phyloP scores from a whole-genome alignment of 2,329 filamentous ascomycete genomes.

The Didymella glomerata region DNA sequence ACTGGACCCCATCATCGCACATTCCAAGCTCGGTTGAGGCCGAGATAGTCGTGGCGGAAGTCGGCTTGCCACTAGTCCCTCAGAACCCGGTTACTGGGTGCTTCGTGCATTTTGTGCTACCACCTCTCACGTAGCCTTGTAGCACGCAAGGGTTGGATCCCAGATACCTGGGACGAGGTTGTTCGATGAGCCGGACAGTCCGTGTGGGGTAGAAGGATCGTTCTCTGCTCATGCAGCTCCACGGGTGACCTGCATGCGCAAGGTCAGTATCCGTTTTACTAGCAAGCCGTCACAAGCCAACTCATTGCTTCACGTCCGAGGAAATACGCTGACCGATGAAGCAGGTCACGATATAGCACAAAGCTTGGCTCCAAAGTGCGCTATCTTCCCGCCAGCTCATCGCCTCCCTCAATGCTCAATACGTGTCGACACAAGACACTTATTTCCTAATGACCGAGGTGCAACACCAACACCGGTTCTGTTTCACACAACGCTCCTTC shows the following conservation, averaged over 20 bases:
- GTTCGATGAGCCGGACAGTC: constrained; percentile 40
- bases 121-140: constrained; percentile 31
- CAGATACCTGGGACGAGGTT: constrained; percentile 37
- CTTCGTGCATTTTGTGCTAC: constrained; percentile 36
- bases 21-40: constrained; percentile 39
- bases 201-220: constrained; percentile 36
- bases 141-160: constrained; percentile 40
- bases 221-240: constrained; percentile 39
- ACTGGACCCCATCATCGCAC: constrained; percentile 8
- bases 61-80: constrained; percentile 36
- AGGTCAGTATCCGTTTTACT: constrained; percentile 23
- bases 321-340: constrained; percentile 19
- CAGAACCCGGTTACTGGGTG: constrained; percentile 44
- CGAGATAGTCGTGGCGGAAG: constrained; percentile 31
- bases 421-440: constrained; percentile 27
- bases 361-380: constrained; percentile 14
- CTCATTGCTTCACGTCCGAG: background rate
- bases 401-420: constrained; percentile 19
- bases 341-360: constrained; percentile 20
- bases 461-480: constrained; percentile 37
- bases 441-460: constrained; percentile 38
- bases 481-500: constrained; percentile 34
- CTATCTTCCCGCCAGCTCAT: constrained; percentile 17
- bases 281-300: constrained; percentile 19
- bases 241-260: constrained; percentile 42